A percentile compares a stretch with the other conserved stretches of the same genome.
Evolutionary conservation across 2,329 filamentous ascomycete species (phyloP).

Genomic region (Cytospora piceae): DNA sequence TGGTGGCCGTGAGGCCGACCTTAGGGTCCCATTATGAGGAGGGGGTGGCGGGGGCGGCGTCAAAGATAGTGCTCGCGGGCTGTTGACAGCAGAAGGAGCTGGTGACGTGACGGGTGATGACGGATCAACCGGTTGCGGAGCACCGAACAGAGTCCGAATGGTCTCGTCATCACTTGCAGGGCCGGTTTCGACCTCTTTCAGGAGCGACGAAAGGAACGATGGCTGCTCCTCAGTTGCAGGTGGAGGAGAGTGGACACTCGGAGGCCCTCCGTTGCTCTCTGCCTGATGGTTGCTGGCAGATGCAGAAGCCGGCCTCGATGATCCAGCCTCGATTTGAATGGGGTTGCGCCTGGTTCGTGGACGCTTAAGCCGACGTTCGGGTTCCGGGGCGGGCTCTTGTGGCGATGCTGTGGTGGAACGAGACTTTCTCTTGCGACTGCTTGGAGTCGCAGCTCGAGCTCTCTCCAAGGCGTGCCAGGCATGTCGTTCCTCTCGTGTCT

Average conservation of each 20-base stretch:
- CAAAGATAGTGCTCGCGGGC: slow-evolving; percentile 67
- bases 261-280: slow-evolving; percentile 26
- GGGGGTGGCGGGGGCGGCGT: slow-evolving; percentile 65
- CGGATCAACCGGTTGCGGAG: slow-evolving; percentile 40
- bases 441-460: slow-evolving; percentile 60
- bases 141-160: slow-evolving; percentile 45
- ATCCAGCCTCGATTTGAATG: slow-evolving; percentile 52
- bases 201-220: slow-evolving; percentile 82
- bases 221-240: slow-evolving; percentile 56
- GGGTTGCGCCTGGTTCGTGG: slow-evolving; percentile 75
- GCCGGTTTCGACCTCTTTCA: slow-evolving; percentile 83
- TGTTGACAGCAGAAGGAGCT: slow-evolving; percentile 65
- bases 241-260: slow-evolving; percentile 38
- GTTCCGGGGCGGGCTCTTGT: slow-evolving; percentile 67
- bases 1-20: slow-evolving; percentile 63
- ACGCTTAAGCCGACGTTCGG: slow-evolving; percentile 83
- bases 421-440: slow-evolving; percentile 73
- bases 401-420: slow-evolving; percentile 74
- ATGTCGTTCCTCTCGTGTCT: slow-evolving; percentile 77
- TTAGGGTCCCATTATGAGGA: slow-evolving; percentile 49
- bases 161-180: slow-evolving; percentile 61
- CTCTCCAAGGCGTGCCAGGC: slow-evolving; percentile 93
- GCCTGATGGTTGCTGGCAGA: slow-evolving; percentile 30
- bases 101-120: slow-evolving; percentile 59
- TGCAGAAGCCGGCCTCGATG: slow-evolving; percentile 34